Evolutionary conservation across 1,284 basidiomycete species (phyloP), one percentile per base, ranked within the genome.

Genomic region (Xanthoconium separans): DNA sequence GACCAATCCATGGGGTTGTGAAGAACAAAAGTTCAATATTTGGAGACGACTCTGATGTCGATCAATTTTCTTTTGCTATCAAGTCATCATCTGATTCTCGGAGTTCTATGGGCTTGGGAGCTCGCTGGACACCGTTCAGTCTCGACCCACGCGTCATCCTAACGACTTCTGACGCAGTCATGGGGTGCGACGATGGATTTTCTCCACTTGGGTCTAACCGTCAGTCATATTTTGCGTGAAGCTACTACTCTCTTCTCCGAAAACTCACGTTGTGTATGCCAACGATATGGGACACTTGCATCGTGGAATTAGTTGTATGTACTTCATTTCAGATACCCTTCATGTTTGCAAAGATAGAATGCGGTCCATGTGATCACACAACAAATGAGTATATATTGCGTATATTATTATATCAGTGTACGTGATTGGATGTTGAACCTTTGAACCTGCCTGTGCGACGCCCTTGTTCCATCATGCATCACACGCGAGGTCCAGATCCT

Each of bases 81-180:
- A 63, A 68, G 16, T 50, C 54, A 5, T 42, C 58, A 46, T 46
- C 56, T 16, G 55, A 54, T 22, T 49, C 61, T 4, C 57, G 52
- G 11, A 58, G 47, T 22, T 44, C 68, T 20, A 47, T 58, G 18
- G 57, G 54, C 2, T 48, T 65, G 2, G 53, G 49, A 1, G 36
- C 54, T 34, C 68, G 54, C 3, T 69, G 67, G 67, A 49, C 70
- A 15, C 47, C 70, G 12, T 69, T 65, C 37, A 30, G 34, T 34
- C 58, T 72, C 5, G 70, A 69, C 33, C 63, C 67, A 8, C 62
- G 54, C 12, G 61, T 69, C 16, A 60, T 71, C 13, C 59, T 71
- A 0, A 47, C 64, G 4, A 51, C 51, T 37, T 36, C 57, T 22
- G 65, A 66, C n/a, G 34, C 50, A 31, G 54, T 53, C 41, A 33